phyloP scores from a whole-genome alignment of 2,329 filamentous ascomycete species.

The Rhynchosporium graminicola region DNA sequence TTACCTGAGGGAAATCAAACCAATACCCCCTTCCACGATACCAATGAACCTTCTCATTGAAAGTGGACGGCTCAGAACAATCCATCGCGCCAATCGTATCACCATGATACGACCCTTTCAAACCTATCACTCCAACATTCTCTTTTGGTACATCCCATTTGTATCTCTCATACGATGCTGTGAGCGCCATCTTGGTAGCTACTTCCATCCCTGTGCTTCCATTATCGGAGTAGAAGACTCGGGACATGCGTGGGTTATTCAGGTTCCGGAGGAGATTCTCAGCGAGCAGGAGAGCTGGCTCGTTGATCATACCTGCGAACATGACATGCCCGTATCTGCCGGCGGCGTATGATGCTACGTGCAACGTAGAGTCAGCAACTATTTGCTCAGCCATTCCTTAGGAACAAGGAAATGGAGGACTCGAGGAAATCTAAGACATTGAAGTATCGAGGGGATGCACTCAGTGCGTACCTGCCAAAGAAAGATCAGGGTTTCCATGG shows the following conservation, averaged over 20 bases:
- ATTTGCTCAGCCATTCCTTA: no score
- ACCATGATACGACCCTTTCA: slow-evolving; percentile 82
- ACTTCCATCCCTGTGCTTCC: slow-evolving; percentile 83
- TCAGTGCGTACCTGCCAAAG: slow-evolving; percentile 46
- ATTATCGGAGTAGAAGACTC: slow-evolving; percentile 83
- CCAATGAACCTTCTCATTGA: slow-evolving; percentile 84
- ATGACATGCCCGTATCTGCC: slow-evolving; percentile 87
- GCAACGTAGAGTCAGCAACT: no score
- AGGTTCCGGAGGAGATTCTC: slow-evolving; percentile 61
- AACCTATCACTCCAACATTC: slow-evolving; percentile 67
- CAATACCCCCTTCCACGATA: slow-evolving; percentile 77
- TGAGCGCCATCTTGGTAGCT: slow-evolving; percentile 80
- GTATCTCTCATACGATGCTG: slow-evolving; percentile 67
- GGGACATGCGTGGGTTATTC: slow-evolving; percentile 63
- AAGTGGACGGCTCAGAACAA: slow-evolving; percentile 73
- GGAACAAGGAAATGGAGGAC: no score
- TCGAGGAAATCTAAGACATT: no score
- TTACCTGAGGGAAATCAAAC: slow-evolving; percentile 76
- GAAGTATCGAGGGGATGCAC: no score
- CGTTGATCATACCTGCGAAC: slow-evolving; percentile 79
- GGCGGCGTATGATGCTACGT: slow-evolving; percentile 74
- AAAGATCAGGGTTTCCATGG: slow-evolving; percentile 71
- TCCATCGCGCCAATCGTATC: slow-evolving; percentile 91
- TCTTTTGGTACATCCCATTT: slow-evolving; percentile 55
- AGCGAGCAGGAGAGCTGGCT: slow-evolving; percentile 71